Conservation (phyloP, 164 flowering plant species). For the Liquidambar formosana region DNA sequence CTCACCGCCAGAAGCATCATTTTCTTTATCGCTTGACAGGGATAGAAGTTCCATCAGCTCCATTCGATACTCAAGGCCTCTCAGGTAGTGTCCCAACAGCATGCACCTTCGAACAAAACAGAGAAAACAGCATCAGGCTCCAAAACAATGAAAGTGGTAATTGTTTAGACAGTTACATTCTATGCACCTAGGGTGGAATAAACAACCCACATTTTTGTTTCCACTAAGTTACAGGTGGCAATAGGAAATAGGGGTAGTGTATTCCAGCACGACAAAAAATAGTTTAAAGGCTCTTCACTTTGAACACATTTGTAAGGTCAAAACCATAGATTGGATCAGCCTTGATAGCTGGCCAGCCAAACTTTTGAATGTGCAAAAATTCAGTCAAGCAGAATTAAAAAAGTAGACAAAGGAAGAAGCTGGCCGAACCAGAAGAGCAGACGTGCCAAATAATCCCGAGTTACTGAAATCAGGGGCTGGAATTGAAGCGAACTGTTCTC, state of each 20-base stretch:
- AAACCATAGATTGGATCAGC: conserved; percentile 1
- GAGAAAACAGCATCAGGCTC: not conserved
- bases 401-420: not conserved
- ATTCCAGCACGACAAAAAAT: not conserved
- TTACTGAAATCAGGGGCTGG: conserved; percentile 74
- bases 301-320: not conserved
- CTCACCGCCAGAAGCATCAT: conserved; percentile 27
- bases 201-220: too few species aligned
- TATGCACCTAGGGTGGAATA: too few species aligned
- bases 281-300: too few species aligned
- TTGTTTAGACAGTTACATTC: too few species aligned
- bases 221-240: too few species aligned
- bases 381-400: not conserved
- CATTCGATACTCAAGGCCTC: conserved; percentile 76
- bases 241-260: too few species aligned
- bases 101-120: conserved; percentile 57
- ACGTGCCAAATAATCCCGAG: conserved; percentile 80
- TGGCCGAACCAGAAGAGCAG: conserved; percentile 75
- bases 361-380: not conserved
- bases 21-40: conserved; percentile 28
- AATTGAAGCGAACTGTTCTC: conserved; percentile 74
- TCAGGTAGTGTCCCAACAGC: conserved; percentile 79
- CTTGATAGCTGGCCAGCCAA: not conserved
- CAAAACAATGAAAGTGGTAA: too few species aligned
- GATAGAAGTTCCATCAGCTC: conserved; percentile 65